Percentiles rank a stretch among this genome's conserved stretches.
Conservation (phyloP, 805 yeast genomes). For the Starmerella apis region DNA sequence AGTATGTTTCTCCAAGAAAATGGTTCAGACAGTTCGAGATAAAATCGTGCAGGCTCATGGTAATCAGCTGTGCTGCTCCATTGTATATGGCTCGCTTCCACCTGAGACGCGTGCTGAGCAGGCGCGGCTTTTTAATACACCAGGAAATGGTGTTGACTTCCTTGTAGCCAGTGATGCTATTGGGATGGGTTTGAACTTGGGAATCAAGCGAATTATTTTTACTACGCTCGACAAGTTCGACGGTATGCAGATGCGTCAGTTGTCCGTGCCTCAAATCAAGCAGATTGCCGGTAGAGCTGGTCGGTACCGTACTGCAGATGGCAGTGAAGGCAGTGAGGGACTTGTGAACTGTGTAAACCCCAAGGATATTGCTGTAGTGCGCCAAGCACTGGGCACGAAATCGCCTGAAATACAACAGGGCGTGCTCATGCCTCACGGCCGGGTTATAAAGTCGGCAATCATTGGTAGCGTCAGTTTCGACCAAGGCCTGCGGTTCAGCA, state of each 20-base stretch:
- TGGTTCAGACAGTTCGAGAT: slow-evolving; percentile 58
- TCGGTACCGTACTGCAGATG: slow-evolving; percentile 48
- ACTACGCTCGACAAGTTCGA: slow-evolving; percentile 58
- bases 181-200: slow-evolving; percentile 92
- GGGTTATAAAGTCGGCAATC: slow-evolving; percentile 57
- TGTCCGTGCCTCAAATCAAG: slow-evolving; percentile 61
- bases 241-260: slow-evolving; percentile 40
- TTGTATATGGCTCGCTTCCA: slow-evolving; percentile 90
- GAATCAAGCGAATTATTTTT: slow-evolving; percentile 71
- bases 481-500: slow-evolving; percentile 11
- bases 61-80: slow-evolving; percentile 46
- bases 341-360: slow-evolving; percentile 15
- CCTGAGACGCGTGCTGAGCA: slow-evolving; percentile 87
- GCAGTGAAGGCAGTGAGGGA: slow-evolving; percentile 33
- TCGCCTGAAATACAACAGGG: slow-evolving; percentile 42
- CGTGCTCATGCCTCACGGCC: slow-evolving; percentile 68
- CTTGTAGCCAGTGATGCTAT: slow-evolving; percentile 93
- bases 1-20: slow-evolving; percentile 70
- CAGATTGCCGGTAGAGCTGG: slow-evolving; percentile 98
- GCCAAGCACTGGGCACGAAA: slow-evolving; percentile 14
- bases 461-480: slow-evolving; percentile 41
- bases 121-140: slow-evolving; percentile 60
- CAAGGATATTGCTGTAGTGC: slow-evolving; percentile 8
- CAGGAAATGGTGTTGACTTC: slow-evolving; percentile 61
- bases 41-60: slow-evolving; percentile 50